phyloP scores from a whole-genome alignment of 192 early-diverging fungal species.

The Coemansia sp. region DNA sequence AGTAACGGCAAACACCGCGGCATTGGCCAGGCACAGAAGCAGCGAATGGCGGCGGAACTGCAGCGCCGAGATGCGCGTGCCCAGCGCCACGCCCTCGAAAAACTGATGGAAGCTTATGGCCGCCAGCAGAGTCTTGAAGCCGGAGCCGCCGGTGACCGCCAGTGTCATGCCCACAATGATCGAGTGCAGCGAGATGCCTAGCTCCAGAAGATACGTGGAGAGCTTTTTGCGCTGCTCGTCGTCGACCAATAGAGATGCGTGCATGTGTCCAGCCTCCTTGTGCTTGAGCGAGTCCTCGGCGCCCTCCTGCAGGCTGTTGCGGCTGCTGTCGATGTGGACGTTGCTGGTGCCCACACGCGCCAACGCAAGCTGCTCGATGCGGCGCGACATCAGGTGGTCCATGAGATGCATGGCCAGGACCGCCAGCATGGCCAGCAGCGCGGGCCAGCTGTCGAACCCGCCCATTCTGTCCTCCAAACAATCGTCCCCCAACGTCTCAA shows the following conservation, averaged over 20 bases:
- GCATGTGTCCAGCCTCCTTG: slow-evolving; percentile 20
- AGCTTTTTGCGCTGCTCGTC: slow-evolving; percentile 37
- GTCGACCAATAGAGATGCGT: slow-evolving; percentile 13
- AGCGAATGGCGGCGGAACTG: slow-evolving; percentile 24
- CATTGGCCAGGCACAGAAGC: slow-evolving; percentile 55
- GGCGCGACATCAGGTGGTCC: slow-evolving; percentile 53
- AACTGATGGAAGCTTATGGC: slow-evolving; percentile 76
- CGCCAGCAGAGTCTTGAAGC: slow-evolving; percentile 59
- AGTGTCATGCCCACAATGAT: slow-evolving; percentile 73
- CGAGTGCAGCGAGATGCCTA: slow-evolving; percentile 78
- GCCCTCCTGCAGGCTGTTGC: background rate
- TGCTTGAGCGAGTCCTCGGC: background rate
- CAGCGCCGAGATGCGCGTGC: slow-evolving; percentile 66
- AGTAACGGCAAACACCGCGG: slow-evolving; percentile 64
- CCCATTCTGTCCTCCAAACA: slow-evolving; percentile 57
- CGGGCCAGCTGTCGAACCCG: slow-evolving; percentile 56
- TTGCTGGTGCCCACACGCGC: background rate
- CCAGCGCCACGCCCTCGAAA: slow-evolving; percentile 77
- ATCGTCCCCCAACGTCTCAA: slow-evolving; percentile 55
- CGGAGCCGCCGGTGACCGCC: slow-evolving; percentile 54
- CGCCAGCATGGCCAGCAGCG: slow-evolving; percentile 62
- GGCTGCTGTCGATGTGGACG: background rate
- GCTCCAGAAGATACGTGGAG: slow-evolving; percentile 69
- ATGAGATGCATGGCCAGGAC: slow-evolving; percentile 65
- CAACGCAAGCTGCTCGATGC: background rate